Conservation (phyloP, 371 early-diverging fungal genomes). For the Lichtheimia ornata region DNA sequence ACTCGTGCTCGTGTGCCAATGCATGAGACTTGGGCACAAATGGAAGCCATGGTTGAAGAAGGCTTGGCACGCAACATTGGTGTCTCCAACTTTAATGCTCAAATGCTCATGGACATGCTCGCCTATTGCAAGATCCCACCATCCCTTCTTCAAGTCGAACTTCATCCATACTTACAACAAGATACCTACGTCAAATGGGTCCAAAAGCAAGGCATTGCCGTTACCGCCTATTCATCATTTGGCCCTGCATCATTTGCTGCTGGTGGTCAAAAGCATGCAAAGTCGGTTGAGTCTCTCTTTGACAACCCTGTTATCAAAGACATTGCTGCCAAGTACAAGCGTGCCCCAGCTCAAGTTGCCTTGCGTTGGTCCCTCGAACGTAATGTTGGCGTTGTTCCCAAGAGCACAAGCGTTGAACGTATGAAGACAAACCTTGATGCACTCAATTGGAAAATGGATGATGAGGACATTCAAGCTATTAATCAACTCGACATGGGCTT, state of each 20-base stretch:
- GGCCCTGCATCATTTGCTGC: slow-evolving; percentile 62
- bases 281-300: slow-evolving; percentile 28
- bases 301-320: slow-evolving; percentile 41
- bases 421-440: slow-evolving; percentile 48
- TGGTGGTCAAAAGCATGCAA: slow-evolving; percentile 32
- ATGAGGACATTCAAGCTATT: slow-evolving; percentile 35
- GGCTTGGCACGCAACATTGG: slow-evolving; percentile 50
- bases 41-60: slow-evolving; percentile 27
- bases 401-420: slow-evolving; percentile 51
- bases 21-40: slow-evolving; percentile 36
- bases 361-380: slow-evolving; percentile 62
- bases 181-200: slow-evolving; percentile 27
- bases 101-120: slow-evolving; percentile 48
- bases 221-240: slow-evolving; percentile 67
- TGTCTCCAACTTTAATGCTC: slow-evolving; percentile 52
- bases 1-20: slow-evolving; percentile 28
- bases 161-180: slow-evolving; percentile 74
- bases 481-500: slow-evolving; percentile 30
- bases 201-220: slow-evolving; percentile 49
- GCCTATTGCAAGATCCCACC: slow-evolving; percentile 50
- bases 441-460: slow-evolving; percentile 31
- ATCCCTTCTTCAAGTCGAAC: slow-evolving; percentile 61
- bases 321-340: slow-evolving; percentile 41
- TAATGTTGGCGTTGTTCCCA: slow-evolving; percentile 67
- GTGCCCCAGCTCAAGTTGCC: slow-evolving; percentile 50